Evolutionary conservation across 176 grass and related monocot species (phyloP).

Genomic region (Canna indica): DNA sequence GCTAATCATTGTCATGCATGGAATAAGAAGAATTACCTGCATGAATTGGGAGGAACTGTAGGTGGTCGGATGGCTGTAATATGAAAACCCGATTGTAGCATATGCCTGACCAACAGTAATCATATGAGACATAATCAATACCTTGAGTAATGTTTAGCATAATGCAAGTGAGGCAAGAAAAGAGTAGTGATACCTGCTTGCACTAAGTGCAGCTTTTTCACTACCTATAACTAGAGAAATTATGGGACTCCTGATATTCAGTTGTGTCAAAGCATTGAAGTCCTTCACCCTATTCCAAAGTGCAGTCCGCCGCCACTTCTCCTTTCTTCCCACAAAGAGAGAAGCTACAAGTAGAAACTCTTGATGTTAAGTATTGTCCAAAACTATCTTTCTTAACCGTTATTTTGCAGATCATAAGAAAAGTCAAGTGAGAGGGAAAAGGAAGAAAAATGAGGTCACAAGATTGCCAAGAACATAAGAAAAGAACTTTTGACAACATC

Average conservation of each 20-base stretch:
- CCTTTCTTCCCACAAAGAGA: slow-evolving; percentile 58
- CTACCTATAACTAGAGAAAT: slow-evolving; percentile 85
- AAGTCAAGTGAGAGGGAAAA: neutral
- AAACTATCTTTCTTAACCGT: neutral
- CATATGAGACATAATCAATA: neutral
- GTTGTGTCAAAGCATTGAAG: slow-evolving; percentile 52
- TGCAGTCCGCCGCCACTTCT: slow-evolving; percentile 65
- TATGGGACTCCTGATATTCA: slow-evolving; percentile 68
- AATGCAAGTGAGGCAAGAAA: slow-evolving; percentile 16
- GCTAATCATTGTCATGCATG: neutral
- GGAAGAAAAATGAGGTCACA: no score
- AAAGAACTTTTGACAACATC: neutral
- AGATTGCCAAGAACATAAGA: neutral
- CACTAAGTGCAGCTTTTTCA: slow-evolving; percentile 60
- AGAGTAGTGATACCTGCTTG: slow-evolving; percentile 52
- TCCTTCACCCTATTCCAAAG: slow-evolving; percentile 71
- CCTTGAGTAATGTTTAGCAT: neutral
- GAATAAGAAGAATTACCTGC: slow-evolving; percentile 38
- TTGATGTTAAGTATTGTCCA: slow-evolving; percentile 9
- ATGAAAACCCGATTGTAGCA: slow-evolving; percentile 90
- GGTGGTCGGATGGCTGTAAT: slow-evolving; percentile 84
- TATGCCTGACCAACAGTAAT: slow-evolving; percentile 33
- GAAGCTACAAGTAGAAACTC: slow-evolving; percentile 44
- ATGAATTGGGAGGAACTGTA: slow-evolving; percentile 77
- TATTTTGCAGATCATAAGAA: neutral